Evolutionary conservation across 2,329 filamentous ascomycete species (phyloP), one percentile per base, ranked within the genome.

Genomic region (Phaeosphaeriaceae sp.): DNA sequence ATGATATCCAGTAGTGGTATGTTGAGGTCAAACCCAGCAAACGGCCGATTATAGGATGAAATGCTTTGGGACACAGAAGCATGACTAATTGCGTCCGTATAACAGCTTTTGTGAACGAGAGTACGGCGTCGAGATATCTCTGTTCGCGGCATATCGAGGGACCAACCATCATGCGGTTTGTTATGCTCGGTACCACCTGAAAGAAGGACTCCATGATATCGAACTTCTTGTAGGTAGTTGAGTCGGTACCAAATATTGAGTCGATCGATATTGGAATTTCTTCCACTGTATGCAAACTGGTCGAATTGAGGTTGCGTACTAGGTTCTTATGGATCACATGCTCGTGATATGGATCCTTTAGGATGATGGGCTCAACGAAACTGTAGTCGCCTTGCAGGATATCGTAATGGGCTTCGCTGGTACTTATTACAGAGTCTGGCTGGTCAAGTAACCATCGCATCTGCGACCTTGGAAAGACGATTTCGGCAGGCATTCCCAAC

Each of bases 71-170:
- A 1, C 83, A 72, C 55, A 84, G 70, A 56, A 81, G 81, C 46
- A 81, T 66, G 1, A 85, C 66, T 17, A 61, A 33, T 17, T 74
- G 65, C 36, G 55, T 68, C 7, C 67, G 63, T n/a, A 76, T 71
- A 2, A 86, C 79, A 50, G 80, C 80, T 57, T 83, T 79, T 31
- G 84, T 82, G 58, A 86, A 87, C 24, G 72, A 71, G 7, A 83
- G 73, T 65, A 83, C 83, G 53, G 77, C 74, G n/a, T 78, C 66
- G 44, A 86, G 71, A 55, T 84, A 84, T 6, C 74, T 70, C 22
- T 77, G 64, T 58, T 86, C 78, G 25, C 80, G 80, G 65, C 79
- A 82, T 0, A 83, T 68, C n/a, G 78, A 74, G 7, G 73, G 46
- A 1, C 81, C 81, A 48, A 83, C 76, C 33, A 83, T 75, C 59